Evolutionary conservation across 208 protist species (phyloP), one percentile per base, ranked within the genome.

Genomic region (Plasmodiophora brassicae): DNA sequence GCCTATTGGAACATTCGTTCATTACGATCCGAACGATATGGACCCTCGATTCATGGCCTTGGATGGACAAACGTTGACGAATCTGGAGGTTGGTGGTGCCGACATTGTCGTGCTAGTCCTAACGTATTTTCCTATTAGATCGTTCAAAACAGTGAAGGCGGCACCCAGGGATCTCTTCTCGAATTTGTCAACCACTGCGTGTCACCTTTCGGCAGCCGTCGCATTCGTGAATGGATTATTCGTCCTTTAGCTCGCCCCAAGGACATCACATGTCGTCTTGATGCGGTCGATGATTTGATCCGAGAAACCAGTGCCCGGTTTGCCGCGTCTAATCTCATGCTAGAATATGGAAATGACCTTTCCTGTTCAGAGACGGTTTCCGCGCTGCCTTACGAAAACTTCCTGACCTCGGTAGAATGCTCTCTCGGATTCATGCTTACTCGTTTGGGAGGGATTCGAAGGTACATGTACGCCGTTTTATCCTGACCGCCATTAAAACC

Each of bases 201-300:
- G 28, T 45, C 84, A 28, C 43, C 84, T 35, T 86, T 86, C 44
- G 84, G 84, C 20, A 50, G 25, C 28, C n/a, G 84, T 20, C 44
- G 41, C 25, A 50, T 86, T n/a, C 41, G 20, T 20, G 84, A 86
- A 50, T 86, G 84, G 84, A 41, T 86, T 36, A 86, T 86, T 22
- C 20, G 84, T 5, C 84, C 84, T 8, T n/a, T 86, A 14, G 36
- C 43, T 25, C 41, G 84, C n/a, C 71, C 41, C 20, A 14, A 84
- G 20, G 84, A 86, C 44, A 86, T 86, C 44, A 86, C n/a, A 22
- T 22, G 43, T 28, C n/a, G 84, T 85, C 84, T 86, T 28, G 84
- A 28, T 86, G 84, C 84, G 20, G 84, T 86, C 44, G 84, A 86
- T 22, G 46, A 86, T 20, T 84, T 86, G n/a, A 86, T 86, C 43